These are phyloP conservation scores for Kingdonia uniflora DNA, from an alignment of 164 flowering plant species.

Conservation along the genomic window DNA sequence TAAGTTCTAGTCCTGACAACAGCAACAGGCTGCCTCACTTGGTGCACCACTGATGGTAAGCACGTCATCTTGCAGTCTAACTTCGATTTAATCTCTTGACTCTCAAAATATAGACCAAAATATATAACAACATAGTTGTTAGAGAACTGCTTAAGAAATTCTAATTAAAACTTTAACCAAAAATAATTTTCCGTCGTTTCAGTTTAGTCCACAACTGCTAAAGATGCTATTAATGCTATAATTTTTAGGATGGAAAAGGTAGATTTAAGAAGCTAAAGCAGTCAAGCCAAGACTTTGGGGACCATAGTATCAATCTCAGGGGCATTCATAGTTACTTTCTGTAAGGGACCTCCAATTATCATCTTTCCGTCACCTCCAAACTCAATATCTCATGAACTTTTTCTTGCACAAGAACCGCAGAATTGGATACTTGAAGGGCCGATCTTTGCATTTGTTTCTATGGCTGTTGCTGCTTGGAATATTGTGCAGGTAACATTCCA, in stretches of 20 bases:
- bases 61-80: constrained; percentile 12
- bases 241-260: constrained; percentile 41
- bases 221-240: constrained; percentile 40
- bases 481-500: constrained; percentile 15
- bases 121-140: no score
- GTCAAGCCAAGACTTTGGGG: constrained; percentile 32
- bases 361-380: constrained; percentile 1
- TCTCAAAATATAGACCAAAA: constrained; percentile 27
- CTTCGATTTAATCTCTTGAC: constrained; percentile 42
- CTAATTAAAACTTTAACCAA: no score
- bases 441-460: constrained; percentile 17
- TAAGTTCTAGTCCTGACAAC: no score
- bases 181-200: no score
- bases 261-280: constrained; percentile 24
- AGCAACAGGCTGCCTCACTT: no score
- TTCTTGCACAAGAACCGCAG: neutral
- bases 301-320: constrained; percentile 33
- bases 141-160: no score
- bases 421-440: constrained; percentile 43
- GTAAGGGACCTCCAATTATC: constrained; percentile 27
- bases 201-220: no score
- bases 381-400: neutral
- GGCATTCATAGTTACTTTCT: constrained; percentile 29
- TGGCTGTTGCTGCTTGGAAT: constrained; percentile 22
- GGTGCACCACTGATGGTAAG: no score